Base-by-base conservation (phyloP, 352 stramenopile genomes). In the Pythium biforme region DNA sequence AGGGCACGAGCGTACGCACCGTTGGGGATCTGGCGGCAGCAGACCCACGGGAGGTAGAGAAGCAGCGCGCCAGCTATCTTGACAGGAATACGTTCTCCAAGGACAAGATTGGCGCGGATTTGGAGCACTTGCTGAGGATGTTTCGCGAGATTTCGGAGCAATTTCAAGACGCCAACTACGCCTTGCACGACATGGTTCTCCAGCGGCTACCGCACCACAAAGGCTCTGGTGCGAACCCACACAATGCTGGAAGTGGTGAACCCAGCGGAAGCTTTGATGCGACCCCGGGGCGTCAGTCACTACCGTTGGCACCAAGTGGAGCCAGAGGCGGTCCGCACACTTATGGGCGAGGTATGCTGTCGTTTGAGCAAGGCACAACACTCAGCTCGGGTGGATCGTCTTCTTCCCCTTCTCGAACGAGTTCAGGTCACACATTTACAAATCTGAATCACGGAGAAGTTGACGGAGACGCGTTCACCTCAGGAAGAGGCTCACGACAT, bases 11-110 rank as follows among this genome's bases (percentile, higher is more conserved):
- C 4, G 75, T 94, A 37, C 64, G 54, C 8, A 90, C 84, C 0
- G 69, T 94, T 11, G 84, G 84, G 2, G 84, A 93, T 20, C 62
- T 93, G 12, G 84, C 84, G 0, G 55, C 26, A 19, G 76, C 82
- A 15, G 77, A 90, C 37, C 80, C 81, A 4, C 59, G 66, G 26
- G 62, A 76, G 14, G 74, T 94, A 0, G 84, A 94, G 64, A 63
- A 41, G 0, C 69, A 86, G 37, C 77, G 84, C 31, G 45, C 78
- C 0, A 64, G 60, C 23, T 92, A 89, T 31, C 53, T 94, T n/a
- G 53, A 80, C 17, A 52, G 71, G 2, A 85, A 73, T 29, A 62
- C 79, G 23, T 68, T 82, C 26, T 80, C 76, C 0, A 63, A 64
- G 10, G 68, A 72, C 17, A 89, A 86, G 50, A 79, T 91, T 45